Conservation (phyloP, 1,284 basidiomycete genomes). For the Kwoniella shivajii region DNA sequence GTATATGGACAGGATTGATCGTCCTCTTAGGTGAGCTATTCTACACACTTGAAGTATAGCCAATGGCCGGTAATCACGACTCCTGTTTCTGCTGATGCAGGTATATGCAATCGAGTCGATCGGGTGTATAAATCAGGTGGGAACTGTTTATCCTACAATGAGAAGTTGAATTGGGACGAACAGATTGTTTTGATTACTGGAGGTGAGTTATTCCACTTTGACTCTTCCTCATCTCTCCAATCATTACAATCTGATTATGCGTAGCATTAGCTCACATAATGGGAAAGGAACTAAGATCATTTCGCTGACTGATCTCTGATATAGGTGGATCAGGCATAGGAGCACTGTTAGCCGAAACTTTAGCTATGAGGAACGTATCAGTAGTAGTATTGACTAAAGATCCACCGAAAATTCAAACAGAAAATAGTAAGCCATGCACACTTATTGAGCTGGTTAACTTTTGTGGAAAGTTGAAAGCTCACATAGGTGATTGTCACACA, state of each 20-base stretch:
- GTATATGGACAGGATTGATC: slow-evolving; percentile 62
- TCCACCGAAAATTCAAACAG: slow-evolving; percentile 54
- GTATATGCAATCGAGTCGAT: slow-evolving; percentile 69
- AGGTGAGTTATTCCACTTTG: slow-evolving; percentile 58
- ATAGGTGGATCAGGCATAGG: slow-evolving; percentile 86
- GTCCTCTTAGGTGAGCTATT: slow-evolving; percentile 66
- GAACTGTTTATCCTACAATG: slow-evolving; percentile 61
- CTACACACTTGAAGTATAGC: background rate
- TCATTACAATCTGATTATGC: background rate
- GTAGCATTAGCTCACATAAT: background rate
- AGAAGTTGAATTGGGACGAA: slow-evolving; percentile 72
- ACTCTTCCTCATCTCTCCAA: background rate
- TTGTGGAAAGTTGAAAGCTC: background rate
- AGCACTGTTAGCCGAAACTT: slow-evolving; percentile 76
- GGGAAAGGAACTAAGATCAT: background rate
- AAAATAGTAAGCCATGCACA: slow-evolving; percentile 9
- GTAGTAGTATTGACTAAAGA: slow-evolving; percentile 84
- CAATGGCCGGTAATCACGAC: background rate
- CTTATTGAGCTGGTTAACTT: too few relatives aligned
- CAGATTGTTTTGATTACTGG: slow-evolving; percentile 88
- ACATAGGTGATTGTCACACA: slow-evolving; percentile 40
- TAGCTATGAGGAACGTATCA: slow-evolving; percentile 74
- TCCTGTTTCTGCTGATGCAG: slow-evolving; percentile 52
- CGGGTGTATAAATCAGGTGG: slow-evolving; percentile 68
- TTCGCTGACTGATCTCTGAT: slow-evolving; percentile 4